Percentiles rank a stretch among this genome's conserved stretches.
phyloP scores from a whole-genome alignment of 78 protist genomes.

The Dictyostelium purpureum region DNA sequence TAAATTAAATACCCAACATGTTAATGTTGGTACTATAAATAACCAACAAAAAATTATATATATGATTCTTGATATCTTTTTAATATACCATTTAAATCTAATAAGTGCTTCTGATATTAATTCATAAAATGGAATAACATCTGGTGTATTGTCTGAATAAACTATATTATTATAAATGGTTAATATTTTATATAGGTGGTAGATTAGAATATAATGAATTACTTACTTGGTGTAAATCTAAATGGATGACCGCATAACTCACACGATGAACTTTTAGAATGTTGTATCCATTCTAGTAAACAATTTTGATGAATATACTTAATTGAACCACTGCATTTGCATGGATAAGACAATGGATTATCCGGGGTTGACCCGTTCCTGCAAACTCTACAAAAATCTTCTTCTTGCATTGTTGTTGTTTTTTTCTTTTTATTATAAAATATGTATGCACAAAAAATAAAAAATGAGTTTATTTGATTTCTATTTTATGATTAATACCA shows the following conservation, averaged over 20 bases:
- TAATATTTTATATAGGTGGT: neutral
- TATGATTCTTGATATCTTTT: slow-evolving; percentile 3
- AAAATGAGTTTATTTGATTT: too few relatives aligned
- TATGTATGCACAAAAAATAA: neutral
- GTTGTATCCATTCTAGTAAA: slow-evolving; percentile 46
- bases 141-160: slow-evolving; percentile 68
- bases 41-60: slow-evolving; percentile 38
- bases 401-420: slow-evolving; percentile 15
- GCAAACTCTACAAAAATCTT: slow-evolving; percentile 66
- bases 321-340: slow-evolving; percentile 69
- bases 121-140: slow-evolving; percentile 27
- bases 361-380: slow-evolving; percentile 55
- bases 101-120: slow-evolving; percentile 33
- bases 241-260: slow-evolving; percentile 72
- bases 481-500: too few relatives aligned
- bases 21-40: slow-evolving; percentile 24
- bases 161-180: neutral
- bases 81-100: slow-evolving; percentile 17
- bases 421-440: neutral
- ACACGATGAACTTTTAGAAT: slow-evolving; percentile 65
- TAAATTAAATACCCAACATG: slow-evolving; percentile 35
- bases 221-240: slow-evolving; percentile 70
- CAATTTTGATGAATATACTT: slow-evolving; percentile 67
- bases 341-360: slow-evolving; percentile 60
- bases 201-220: neutral